Evolutionary conservation across 345 rosid species (phyloP).

Genomic region (Hypericum perforatum): DNA sequence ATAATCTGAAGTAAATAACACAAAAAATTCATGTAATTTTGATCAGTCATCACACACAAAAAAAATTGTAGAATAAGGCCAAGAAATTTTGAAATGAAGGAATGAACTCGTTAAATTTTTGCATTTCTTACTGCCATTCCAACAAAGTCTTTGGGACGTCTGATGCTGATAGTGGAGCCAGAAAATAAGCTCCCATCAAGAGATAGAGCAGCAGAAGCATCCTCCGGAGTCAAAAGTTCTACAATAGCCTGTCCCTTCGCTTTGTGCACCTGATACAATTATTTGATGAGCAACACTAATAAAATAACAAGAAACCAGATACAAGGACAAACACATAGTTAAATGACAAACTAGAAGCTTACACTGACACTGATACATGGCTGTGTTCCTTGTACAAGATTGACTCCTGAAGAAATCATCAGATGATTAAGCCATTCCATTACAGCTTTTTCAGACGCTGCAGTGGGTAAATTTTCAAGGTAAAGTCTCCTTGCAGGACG

Average conservation of each 20-base stretch:
- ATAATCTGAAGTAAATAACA: no score
- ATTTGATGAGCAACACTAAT: conserved; percentile 9
- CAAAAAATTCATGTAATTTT: no score
- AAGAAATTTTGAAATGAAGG: conserved; percentile 5
- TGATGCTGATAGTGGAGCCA: conserved; percentile 59
- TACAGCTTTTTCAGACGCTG: conserved; percentile 71
- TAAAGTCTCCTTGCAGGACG: conserved; percentile 84
- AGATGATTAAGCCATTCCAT: conserved; percentile 52
- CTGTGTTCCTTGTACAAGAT: conserved; percentile 49
- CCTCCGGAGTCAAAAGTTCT: conserved; percentile 92
- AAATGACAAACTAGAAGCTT: conserved; percentile 29
- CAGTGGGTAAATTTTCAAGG: conserved; percentile 67
- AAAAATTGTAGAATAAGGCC: neutral
- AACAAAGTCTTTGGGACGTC: conserved; percentile 80
- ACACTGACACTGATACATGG: conserved; percentile 94
- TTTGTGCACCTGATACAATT: conserved; percentile 55
- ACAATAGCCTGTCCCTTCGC: conserved; percentile 79
- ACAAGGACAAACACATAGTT: conserved; percentile 13
- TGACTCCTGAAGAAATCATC: conserved; percentile 58
- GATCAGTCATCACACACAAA: conserved; percentile 2
- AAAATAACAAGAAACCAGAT: conserved; percentile 12
- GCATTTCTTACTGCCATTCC: conserved; percentile 65
- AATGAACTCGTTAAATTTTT: conserved; percentile 13
- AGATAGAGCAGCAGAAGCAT: conserved; percentile 86
- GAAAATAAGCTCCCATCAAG: conserved; percentile 57